Evolutionary conservation across 169 alveolate genomes (phyloP).

Genomic region (Plasmodium chabaudi): DNA sequence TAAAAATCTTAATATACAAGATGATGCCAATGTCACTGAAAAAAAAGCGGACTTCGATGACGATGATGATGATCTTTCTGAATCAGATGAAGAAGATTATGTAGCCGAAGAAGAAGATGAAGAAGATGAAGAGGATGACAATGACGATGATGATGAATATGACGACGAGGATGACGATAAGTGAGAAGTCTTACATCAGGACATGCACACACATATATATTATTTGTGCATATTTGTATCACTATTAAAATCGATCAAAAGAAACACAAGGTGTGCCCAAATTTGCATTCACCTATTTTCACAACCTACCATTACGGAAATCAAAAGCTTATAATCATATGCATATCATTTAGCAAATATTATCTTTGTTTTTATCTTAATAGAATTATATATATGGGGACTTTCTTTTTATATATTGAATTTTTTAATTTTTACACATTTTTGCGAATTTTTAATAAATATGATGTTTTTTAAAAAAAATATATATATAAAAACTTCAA

Average conservation of each 20-base stretch:
- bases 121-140: conserved; percentile 80
- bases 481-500: background rate
- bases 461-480: too few species aligned
- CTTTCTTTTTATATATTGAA: background rate
- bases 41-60: conserved; percentile 77
- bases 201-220: background rate
- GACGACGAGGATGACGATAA: conserved; percentile 88
- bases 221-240: too few species aligned
- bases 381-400: too few species aligned
- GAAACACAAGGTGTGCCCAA: too few species aligned
- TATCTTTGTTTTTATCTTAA: too few species aligned
- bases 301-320: too few species aligned
- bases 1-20: conserved; percentile 88
- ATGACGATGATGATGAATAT: conserved; percentile 89
- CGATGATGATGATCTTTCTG: conserved; percentile 82
- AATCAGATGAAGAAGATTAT: conserved; percentile 80
- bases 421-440: background rate
- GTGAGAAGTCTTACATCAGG: background rate
- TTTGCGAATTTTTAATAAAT: too few species aligned
- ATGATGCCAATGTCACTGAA: conserved; percentile 75
- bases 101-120: conserved; percentile 88
- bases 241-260: too few species aligned
- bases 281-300: too few species aligned
- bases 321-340: too few species aligned
- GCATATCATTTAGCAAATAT: too few species aligned